A percentile compares a stretch with the other conserved stretches of the same genome.
Conservation (phyloP, 768 basidiomycete species). For the Trametes cinnabarina region DNA sequence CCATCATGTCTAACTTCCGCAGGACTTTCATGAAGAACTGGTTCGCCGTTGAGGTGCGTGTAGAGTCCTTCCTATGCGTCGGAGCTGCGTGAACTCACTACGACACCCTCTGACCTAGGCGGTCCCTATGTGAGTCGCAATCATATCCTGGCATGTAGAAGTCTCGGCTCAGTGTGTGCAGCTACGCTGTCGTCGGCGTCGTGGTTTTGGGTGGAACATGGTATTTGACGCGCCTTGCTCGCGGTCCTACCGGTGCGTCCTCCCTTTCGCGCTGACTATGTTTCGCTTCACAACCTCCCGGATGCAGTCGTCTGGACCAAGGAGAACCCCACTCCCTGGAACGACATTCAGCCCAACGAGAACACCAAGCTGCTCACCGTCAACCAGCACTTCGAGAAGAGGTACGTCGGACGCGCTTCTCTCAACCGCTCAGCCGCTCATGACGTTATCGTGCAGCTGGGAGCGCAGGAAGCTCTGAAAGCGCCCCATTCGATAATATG, state of each 20-base stretch:
- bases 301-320: constrained; percentile 56
- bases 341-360: constrained; percentile 71
- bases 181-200: constrained; percentile 49
- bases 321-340: constrained; percentile 87
- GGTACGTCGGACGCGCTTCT: constrained; percentile 41
- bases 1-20: constrained; percentile 25
- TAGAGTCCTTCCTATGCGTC: constrained; percentile 1
- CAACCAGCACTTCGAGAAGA: constrained; percentile 74
- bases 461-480: constrained; percentile 68
- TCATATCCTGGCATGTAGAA: neutral
- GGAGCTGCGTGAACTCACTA: neutral
- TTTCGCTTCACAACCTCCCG: neutral
- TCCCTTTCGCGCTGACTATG: neutral
- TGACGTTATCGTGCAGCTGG: constrained; percentile 50
- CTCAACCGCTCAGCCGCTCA: constrained; percentile 1
- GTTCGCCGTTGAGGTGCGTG: constrained; percentile 68
- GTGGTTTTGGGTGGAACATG: constrained; percentile 41
- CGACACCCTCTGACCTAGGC: constrained; percentile 33
- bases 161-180: constrained; percentile 21
- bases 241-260: constrained; percentile 39
- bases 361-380: constrained; percentile 68
- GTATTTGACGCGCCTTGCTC: constrained; percentile 45
- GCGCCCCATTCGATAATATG: neutral
- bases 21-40: constrained; percentile 58
- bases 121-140: constrained; percentile 44